These are phyloP conservation scores for Serpula lacrymans DNA, from an alignment of 768 basidiomycete genomes.

Conservation along the genomic window DNA sequence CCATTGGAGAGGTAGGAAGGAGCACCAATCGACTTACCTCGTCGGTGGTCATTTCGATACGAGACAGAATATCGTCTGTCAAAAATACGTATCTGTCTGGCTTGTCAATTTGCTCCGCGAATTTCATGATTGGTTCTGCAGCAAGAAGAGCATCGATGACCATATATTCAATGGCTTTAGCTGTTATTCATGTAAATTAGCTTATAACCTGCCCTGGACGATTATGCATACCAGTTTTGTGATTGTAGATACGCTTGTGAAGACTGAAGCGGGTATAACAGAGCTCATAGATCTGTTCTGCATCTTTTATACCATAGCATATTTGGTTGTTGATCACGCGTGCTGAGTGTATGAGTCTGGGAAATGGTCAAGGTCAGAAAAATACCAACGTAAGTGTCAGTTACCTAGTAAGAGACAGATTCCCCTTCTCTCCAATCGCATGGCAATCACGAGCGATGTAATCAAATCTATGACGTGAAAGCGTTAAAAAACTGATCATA, in stretches of 20 bases:
- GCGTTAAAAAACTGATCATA: background rate
- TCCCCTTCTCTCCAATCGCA: constrained; percentile 62
- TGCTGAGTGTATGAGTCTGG: constrained; percentile 68
- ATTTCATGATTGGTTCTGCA: constrained; percentile 62
- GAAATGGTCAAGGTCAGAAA: background rate
- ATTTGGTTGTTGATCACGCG: constrained; percentile 73
- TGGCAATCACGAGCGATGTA: constrained; percentile 77
- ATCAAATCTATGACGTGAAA: constrained; percentile 54
- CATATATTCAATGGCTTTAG: constrained; percentile 81
- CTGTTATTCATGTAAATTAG: constrained; percentile 36
- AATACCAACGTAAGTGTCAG: background rate
- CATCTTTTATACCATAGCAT: constrained; percentile 81
- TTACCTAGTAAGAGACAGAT: constrained; percentile 47
- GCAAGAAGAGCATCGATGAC: constrained; percentile 71
- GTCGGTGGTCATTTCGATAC: constrained; percentile 52
- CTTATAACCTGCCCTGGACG: no score
- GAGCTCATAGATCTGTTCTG: constrained; percentile 70
- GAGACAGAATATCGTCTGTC: constrained; percentile 63
- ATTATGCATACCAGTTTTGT: constrained; percentile 67
- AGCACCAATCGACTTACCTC: constrained; percentile 9
- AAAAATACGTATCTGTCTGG: constrained; percentile 60
- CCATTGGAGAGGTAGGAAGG: no score
- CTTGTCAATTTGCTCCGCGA: constrained; percentile 53
- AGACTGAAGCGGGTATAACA: constrained; percentile 72
- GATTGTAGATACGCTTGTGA: constrained; percentile 82